These are phyloP conservation scores for Naumovozyma dairenensis DNA, from an alignment of 805 yeast genomes.

Conservation along the genomic window DNA sequence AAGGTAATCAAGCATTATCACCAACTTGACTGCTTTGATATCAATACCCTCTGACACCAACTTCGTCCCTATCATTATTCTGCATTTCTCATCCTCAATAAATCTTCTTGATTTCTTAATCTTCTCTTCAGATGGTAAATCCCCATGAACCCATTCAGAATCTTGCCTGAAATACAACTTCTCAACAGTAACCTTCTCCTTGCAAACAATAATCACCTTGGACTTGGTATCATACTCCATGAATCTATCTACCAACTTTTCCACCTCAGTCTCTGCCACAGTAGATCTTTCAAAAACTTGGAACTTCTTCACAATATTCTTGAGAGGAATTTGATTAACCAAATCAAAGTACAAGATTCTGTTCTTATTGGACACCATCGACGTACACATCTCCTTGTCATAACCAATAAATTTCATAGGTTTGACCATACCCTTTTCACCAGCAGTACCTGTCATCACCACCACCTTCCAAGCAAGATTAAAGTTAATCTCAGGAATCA, in stretches of 20 bases:
- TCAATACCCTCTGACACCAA: conserved; percentile 2
- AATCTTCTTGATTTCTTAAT: not conserved
- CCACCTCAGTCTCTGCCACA: not conserved
- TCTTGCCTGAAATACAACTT: not conserved
- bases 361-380: not conserved
- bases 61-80: not conserved
- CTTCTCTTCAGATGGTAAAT: not conserved
- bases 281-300: not conserved
- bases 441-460: not conserved
- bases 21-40: conserved; percentile 1
- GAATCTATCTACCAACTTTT: not conserved
- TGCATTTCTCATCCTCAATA: not conserved
- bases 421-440: not conserved
- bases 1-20: not conserved
- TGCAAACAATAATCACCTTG: not conserved
- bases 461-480: not conserved
- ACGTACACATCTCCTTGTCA: not conserved
- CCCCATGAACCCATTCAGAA: not conserved
- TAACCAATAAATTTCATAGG: not conserved
- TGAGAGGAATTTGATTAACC: not conserved
- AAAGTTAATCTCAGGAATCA: not conserved
- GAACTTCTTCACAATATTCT: not conserved
- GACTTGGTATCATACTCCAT: not conserved
- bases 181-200: not conserved
- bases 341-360: not conserved